Evolutionary conservation across 23 red algal species (phyloP).

Genomic region (Chondrus crispus): DNA sequence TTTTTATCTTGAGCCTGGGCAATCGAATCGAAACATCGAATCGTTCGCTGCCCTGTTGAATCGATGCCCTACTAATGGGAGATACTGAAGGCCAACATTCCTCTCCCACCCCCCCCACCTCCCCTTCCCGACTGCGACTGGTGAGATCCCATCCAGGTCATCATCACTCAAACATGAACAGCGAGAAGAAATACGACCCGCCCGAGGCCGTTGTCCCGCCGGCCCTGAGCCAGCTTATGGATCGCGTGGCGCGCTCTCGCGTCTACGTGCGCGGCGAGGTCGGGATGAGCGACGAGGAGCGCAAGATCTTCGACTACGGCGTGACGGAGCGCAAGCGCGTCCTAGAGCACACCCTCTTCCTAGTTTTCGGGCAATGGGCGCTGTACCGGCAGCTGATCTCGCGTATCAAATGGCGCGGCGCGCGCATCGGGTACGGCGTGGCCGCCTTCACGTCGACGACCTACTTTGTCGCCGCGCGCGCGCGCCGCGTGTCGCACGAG

Average conservation of each 20-base stretch:
- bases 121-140: too few relatives aligned
- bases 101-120: too few relatives aligned
- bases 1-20: too few relatives aligned
- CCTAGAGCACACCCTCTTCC: slow-evolving; percentile 36
- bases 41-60: too few relatives aligned
- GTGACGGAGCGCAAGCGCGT: slow-evolving; percentile 42
- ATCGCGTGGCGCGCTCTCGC: slow-evolving; percentile 29
- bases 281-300: slow-evolving; percentile 38
- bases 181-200: slow-evolving; percentile 23
- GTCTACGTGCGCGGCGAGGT: neutral
- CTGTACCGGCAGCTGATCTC: slow-evolving; percentile 43
- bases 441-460: slow-evolving; percentile 21
- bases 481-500: slow-evolving; percentile 23
- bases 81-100: too few relatives aligned
- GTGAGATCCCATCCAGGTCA: too few relatives aligned
- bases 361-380: slow-evolving; percentile 57
- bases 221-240: slow-evolving; percentile 35
- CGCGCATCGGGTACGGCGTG: slow-evolving; percentile 25
- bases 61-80: too few relatives aligned
- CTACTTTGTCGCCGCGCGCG: slow-evolving; percentile 20
- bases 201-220: slow-evolving; percentile 50
- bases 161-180: neutral
- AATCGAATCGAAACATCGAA: too few relatives aligned
- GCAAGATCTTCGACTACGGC: slow-evolving; percentile 51
- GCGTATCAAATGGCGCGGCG: slow-evolving; percentile 8